phyloP scores from a whole-genome alignment of 495 filamentous ascomycete genomes.

The Penicillium ucsense region DNA sequence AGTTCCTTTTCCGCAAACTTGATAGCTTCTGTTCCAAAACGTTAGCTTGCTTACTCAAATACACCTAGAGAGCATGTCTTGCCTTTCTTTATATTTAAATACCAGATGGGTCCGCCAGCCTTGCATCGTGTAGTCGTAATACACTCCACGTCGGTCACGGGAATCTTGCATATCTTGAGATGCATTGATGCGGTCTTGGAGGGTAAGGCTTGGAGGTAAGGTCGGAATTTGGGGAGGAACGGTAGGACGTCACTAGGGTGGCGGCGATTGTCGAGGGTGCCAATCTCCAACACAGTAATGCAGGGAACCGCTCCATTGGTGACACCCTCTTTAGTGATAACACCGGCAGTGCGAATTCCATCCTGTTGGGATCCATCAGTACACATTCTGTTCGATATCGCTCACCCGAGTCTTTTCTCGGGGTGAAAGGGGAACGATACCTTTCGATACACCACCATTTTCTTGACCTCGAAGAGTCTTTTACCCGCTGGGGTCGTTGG shows the following conservation, averaged over 20 bases:
- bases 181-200: slow-evolving; percentile 44
- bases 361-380: slow-evolving; percentile 40
- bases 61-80: background rate
- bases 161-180: slow-evolving; percentile 54
- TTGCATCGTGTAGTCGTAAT: slow-evolving; percentile 66
- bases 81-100: slow-evolving; percentile 39
- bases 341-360: slow-evolving; percentile 66
- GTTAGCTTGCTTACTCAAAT: slow-evolving; percentile 5
- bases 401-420: no score
- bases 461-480: slow-evolving; percentile 61
- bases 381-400: background rate
- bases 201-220: slow-evolving; percentile 51
- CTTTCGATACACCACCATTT: slow-evolving; percentile 65
- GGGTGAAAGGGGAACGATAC: slow-evolving; percentile 17
- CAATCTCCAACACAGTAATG: slow-evolving; percentile 70
- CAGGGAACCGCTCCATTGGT: slow-evolving; percentile 49
- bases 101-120: slow-evolving; percentile 38
- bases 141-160: slow-evolving; percentile 66
- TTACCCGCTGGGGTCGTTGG: slow-evolving; percentile 67
- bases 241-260: slow-evolving; percentile 71
- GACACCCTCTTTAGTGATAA: slow-evolving; percentile 67
- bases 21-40: slow-evolving; percentile 19
- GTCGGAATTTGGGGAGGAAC: slow-evolving; percentile 58
- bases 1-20: slow-evolving; percentile 52
- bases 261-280: slow-evolving; percentile 48